Base-by-base conservation (phyloP, 371 early-diverging fungal species). In the Mortierella sp. region DNA sequence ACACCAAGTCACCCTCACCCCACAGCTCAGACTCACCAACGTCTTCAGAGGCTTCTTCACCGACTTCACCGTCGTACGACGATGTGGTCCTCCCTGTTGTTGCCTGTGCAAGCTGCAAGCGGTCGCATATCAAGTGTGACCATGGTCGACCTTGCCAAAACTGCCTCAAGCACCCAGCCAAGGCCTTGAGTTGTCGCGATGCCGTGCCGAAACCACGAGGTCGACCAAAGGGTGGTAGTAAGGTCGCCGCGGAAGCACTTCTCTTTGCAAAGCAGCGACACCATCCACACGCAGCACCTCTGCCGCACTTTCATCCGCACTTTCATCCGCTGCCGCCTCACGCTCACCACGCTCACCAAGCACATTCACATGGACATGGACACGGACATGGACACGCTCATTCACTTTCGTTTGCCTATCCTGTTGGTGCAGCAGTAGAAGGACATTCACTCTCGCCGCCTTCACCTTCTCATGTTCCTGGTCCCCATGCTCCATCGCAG, bases 111-210 rank as follows among this genome's bases (percentile, higher is more conserved):
- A 68, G 56, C 55, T 77, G 77, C 60, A 77, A 77, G 43, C 56
- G 63, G 26, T 77, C 77, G 15, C 77, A 77, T 28, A 77, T 77
- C 59, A 77, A 72, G 48, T 77, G 77, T 28, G 77, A 77, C 30
- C 77, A 72, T 28, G 72, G 72, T 16, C 60, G 77, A 12, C 77
- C 77, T 14, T 77, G 77, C 51, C 69, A 65, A 29, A 77, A 77
- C 57, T 77, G 77, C n/a, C 66, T 53, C 48, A 77, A 77, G 61
- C 71, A 77, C 29, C 77, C 77, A 2, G 48, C 51, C 57, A 77
- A 77, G 62, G 72, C 65, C 15, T 14, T 29, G 30, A 77, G 44
- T 25, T 77, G 77, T 51, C 68, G 53, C 0, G 72, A 77, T 50
- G 77, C 77, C 0, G 72, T 77, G 4, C 77, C 77, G 6, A 77